A percentile compares a stretch with the other conserved stretches of the same genome.
Evolutionary conservation across 2,329 filamentous ascomycete genomes (phyloP).

Genomic region (Zarea fungicola): DNA sequence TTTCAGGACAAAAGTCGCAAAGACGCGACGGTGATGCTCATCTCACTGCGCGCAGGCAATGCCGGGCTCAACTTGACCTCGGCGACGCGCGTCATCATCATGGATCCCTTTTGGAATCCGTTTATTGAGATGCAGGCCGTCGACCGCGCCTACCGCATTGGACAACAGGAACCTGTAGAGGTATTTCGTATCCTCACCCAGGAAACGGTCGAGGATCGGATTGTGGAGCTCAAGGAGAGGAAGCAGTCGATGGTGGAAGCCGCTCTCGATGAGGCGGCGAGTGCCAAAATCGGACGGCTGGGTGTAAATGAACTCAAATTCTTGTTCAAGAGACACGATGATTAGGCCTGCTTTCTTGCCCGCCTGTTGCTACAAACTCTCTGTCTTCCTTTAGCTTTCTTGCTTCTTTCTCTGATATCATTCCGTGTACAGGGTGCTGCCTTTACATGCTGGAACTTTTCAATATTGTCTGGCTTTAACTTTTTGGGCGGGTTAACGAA

Average conservation of each 20-base stretch:
- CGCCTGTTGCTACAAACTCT: too few species aligned
- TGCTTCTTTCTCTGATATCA: too few species aligned
- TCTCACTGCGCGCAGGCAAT: conserved; percentile 75
- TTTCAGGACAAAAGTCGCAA: conserved; percentile 56
- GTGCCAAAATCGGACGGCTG: conserved; percentile 61
- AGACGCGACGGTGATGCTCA: conserved; percentile 68
- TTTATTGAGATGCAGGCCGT: conserved; percentile 90
- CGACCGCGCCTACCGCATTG: conserved; percentile 83
- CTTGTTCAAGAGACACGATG: conserved; percentile 46
- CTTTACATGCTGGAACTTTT: too few species aligned
- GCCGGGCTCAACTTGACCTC: conserved; percentile 80
- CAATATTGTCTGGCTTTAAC: too few species aligned
- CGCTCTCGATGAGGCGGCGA: conserved; percentile 72
- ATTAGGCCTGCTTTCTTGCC: too few species aligned
- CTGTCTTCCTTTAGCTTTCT: too few species aligned
- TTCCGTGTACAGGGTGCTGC: too few species aligned
- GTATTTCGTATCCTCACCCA: conserved; percentile 76
- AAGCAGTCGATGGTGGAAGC: conserved; percentile 73
- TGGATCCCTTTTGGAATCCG: conserved; percentile 93
- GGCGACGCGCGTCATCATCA: conserved; percentile 80
- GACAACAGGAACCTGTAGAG: conserved; percentile 66
- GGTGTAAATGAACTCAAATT: conserved; percentile 62
- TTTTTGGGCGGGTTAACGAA: too few species aligned
- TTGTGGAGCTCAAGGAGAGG: conserved; percentile 69
- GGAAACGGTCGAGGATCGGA: conserved; percentile 82